Percentiles rank a stretch among this genome's conserved stretches.
Evolutionary conservation across 2,329 filamentous ascomycete species (phyloP).

Genomic region (Scytalidium lignicola): DNA sequence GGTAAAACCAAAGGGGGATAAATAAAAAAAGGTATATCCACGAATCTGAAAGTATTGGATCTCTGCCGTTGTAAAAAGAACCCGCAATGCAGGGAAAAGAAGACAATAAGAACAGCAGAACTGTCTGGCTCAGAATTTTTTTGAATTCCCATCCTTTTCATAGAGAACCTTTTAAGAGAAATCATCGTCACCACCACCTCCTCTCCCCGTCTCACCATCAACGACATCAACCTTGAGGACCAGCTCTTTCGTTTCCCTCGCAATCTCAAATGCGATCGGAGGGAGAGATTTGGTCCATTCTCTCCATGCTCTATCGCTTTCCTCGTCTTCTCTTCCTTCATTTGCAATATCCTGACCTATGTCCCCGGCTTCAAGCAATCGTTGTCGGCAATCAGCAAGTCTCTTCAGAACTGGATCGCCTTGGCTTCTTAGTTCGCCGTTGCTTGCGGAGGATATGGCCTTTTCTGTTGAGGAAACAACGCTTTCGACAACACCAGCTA

Average conservation of each 20-base stretch:
- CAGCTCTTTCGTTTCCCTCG: conserved; percentile 74
- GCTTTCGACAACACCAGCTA: conserved; percentile 64
- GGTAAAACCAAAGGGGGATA: not conserved
- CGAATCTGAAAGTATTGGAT: not conserved
- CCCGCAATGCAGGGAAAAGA: not conserved
- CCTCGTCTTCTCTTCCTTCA: conserved; percentile 45
- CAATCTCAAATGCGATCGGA: conserved; percentile 82
- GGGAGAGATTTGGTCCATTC: conserved; percentile 68
- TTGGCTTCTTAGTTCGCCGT: conserved; percentile 45
- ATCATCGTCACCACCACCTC: conserved; percentile 17
- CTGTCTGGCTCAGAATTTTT: too few species aligned
- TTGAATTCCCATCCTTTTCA: not conserved
- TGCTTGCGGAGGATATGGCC: conserved; percentile 44
- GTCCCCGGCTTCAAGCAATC: conserved; percentile 58
- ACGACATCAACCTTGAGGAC: conserved; percentile 42
- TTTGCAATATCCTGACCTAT: conserved; percentile 56
- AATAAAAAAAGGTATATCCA: not conserved
- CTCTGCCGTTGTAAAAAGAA: not conserved
- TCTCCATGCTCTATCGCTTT: conserved; percentile 51
- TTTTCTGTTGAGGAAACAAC: conserved; percentile 63
- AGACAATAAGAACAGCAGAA: too few species aligned
- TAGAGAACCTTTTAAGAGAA: not conserved
- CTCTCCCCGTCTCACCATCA: conserved; percentile 16
- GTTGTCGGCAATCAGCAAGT: conserved; percentile 58
- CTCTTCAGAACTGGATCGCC: conserved; percentile 46